Evolutionary conservation across 202 grass and related monocot genomes (phyloP).

Genomic region (Zizania palustris): DNA sequence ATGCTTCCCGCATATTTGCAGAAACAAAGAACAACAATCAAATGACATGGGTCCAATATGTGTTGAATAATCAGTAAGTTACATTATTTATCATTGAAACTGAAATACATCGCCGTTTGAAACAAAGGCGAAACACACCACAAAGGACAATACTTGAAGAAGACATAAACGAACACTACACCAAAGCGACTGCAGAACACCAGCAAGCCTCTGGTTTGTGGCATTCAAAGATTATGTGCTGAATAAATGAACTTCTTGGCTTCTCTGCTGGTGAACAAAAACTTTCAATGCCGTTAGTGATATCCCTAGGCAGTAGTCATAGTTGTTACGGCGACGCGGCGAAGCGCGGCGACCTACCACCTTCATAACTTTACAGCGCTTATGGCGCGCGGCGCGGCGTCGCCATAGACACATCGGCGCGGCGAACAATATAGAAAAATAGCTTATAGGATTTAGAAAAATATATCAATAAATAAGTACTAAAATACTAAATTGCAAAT

Average conservation of each 20-base stretch:
- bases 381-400: too few species aligned
- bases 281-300: constrained; percentile 51
- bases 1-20: background rate
- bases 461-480: too few species aligned
- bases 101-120: constrained; percentile 15
- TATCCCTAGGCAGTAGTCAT: constrained; percentile 30
- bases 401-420: too few species aligned
- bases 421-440: too few species aligned
- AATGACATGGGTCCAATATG: background rate
- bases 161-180: constrained; percentile 24
- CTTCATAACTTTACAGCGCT: too few species aligned
- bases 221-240: constrained; percentile 43
- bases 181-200: constrained; percentile 28
- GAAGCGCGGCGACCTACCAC: too few species aligned
- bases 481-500: too few species aligned
- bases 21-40: background rate
- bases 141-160: background rate
- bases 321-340: too few species aligned
- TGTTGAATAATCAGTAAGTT: constrained; percentile 10
- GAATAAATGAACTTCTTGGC: constrained; percentile 44
- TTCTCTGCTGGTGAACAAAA: constrained; percentile 58
- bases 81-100: background rate
- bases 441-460: too few species aligned
- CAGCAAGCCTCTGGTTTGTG: constrained; percentile 22
- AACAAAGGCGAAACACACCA: constrained; percentile 19